Conservation (phyloP, 108 stramenopile genomes). For the Fistulifera solaris region DNA sequence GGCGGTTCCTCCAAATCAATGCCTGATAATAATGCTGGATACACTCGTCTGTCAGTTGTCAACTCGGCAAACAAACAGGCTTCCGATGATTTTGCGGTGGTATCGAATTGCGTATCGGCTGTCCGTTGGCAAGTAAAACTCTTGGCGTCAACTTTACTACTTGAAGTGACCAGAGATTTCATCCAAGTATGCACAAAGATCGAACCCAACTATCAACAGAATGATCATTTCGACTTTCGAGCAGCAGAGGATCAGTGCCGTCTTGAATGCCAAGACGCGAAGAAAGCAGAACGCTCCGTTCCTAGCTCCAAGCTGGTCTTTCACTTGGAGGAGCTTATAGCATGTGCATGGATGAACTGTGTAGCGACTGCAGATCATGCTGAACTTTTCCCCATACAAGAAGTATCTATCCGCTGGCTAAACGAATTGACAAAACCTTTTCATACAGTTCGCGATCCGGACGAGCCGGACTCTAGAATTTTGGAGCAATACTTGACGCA, state of each 20-base stretch:
- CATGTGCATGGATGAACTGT: slow-evolving; percentile 47
- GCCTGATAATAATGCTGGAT: slow-evolving; percentile 12
- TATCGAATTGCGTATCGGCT: slow-evolving; percentile 27
- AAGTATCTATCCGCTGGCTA: slow-evolving; percentile 44
- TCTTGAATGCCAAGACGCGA: too few species aligned
- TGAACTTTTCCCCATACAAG: slow-evolving; percentile 58
- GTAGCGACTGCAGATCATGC: slow-evolving; percentile 66
- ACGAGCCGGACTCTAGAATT: slow-evolving; percentile 33
- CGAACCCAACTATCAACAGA: too few species aligned
- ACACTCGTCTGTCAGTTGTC: slow-evolving; percentile 23
- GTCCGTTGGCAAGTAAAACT: slow-evolving; percentile 60
- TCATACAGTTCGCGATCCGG: slow-evolving; percentile 53
- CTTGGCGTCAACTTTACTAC: slow-evolving; percentile 12
- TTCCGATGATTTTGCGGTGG: slow-evolving; percentile 17
- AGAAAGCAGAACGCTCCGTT: slow-evolving; percentile 10
- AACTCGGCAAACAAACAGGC: slow-evolving; percentile 23
- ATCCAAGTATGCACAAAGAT: too few species aligned
- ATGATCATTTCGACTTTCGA: too few species aligned
- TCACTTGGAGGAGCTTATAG: slow-evolving; percentile 13
- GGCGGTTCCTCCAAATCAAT: slow-evolving; percentile 14
- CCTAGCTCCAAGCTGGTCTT: slow-evolving; percentile 6
- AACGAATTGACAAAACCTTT: slow-evolving; percentile 39
- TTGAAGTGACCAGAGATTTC: too few species aligned
- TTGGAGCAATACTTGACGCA: slow-evolving; percentile 70
- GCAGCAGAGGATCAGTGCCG: too few species aligned